phyloP scores from a whole-genome alignment of 2,329 filamentous ascomycete species.

The Fusarium veterinarium region DNA sequence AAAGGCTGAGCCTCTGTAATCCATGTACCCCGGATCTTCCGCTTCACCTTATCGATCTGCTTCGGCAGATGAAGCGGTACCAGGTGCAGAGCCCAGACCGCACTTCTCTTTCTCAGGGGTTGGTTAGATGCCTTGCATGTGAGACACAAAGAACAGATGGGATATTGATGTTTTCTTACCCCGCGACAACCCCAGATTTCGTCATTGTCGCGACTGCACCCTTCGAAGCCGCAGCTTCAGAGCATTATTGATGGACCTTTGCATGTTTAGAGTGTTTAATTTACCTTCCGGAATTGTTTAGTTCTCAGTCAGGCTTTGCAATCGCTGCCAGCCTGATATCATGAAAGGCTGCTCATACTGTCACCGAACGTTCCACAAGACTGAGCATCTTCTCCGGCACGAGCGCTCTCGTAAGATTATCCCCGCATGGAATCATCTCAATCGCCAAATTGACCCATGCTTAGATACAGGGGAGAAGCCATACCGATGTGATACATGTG shows the following conservation, averaged over 20 bases:
- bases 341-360: slow-evolving; percentile 7
- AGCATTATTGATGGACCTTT: not conserved
- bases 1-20: not conserved
- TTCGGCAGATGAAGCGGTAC: slow-evolving; percentile 1
- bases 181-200: not conserved
- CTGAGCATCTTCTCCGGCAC: slow-evolving; percentile 4
- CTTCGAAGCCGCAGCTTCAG: not conserved
- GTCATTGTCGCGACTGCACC: not conserved
- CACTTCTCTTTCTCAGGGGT: not conserved
- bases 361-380: not conserved
- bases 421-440: not conserved
- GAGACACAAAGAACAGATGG: not conserved
- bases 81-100: not conserved
- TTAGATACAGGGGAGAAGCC: slow-evolving; percentile 34
- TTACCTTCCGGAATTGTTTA: not conserved
- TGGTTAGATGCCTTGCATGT: not conserved
- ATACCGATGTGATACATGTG: slow-evolving; percentile 17
- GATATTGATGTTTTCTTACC: not conserved
- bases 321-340: too few relatives aligned
- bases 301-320: too few relatives aligned
- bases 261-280: not conserved
- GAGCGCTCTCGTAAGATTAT: not conserved
- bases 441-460: not conserved
- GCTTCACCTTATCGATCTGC: not conserved
- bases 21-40: not conserved